These are phyloP conservation scores for Solanum ossicruentum DNA, from an alignment of 257 asterid genomes.

Conservation along the genomic window DNA sequence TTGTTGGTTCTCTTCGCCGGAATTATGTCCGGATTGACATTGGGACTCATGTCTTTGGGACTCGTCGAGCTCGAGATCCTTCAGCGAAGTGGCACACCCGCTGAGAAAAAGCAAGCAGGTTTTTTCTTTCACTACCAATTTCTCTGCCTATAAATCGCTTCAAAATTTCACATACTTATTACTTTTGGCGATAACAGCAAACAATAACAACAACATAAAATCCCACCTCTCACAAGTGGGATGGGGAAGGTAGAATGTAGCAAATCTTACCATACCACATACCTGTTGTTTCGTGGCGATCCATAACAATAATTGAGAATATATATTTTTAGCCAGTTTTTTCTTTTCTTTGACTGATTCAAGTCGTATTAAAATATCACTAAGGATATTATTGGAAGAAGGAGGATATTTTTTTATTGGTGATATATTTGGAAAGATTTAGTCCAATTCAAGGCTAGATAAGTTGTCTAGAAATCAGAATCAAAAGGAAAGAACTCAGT, in stretches of 20 bases:
- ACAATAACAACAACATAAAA: too few relatives aligned
- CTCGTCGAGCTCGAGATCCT: not conserved
- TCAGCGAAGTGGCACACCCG: not conserved
- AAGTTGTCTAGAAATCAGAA: not conserved
- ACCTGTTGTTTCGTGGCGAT: too few relatives aligned
- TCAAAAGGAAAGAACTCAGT: not conserved
- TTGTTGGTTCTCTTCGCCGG: slow-evolving; percentile 29
- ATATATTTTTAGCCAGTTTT: too few relatives aligned
- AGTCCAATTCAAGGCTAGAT: not conserved
- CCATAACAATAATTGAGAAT: not conserved
- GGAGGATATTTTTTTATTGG: not conserved
- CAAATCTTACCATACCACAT: too few relatives aligned
- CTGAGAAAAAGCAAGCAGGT: not conserved
- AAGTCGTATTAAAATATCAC: not conserved
- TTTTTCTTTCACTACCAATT: too few relatives aligned
- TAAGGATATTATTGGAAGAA: not conserved
- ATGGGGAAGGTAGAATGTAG: too few relatives aligned
- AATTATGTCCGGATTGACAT: not conserved
- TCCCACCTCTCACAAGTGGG: too few relatives aligned
- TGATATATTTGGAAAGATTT: not conserved
- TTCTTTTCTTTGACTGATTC: too few relatives aligned
- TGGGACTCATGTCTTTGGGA: not conserved
- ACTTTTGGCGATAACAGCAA: not conserved
- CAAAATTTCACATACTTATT: too few relatives aligned
- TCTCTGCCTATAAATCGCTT: too few relatives aligned